A percentile compares a stretch with the other conserved stretches of the same genome.
These are phyloP conservation scores for Mycena indigotica DNA, from an alignment of 768 basidiomycete species.

Conservation along the genomic window DNA sequence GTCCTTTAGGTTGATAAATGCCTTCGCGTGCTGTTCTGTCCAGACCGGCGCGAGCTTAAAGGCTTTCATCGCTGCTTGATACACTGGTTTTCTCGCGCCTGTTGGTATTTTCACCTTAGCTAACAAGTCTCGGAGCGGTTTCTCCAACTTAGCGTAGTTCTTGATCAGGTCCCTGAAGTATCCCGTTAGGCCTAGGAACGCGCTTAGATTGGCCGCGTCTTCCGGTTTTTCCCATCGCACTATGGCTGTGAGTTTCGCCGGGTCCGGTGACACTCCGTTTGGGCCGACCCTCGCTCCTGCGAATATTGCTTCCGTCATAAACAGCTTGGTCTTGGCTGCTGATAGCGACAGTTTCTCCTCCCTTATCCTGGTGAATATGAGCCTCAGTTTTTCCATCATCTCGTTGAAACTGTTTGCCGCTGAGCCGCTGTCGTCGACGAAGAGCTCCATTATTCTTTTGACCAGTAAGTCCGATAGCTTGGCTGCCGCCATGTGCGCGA, in stretches of 20 bases:
- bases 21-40: conserved; percentile 24
- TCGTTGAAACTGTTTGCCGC: conserved; percentile 34
- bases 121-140: conserved; percentile 5
- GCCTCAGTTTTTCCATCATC: conserved; percentile 25
- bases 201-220: not conserved
- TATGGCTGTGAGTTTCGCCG: conserved; percentile 13
- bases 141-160: not conserved
- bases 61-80: not conserved
- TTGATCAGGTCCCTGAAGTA: conserved; percentile 15
- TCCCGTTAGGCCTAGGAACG: conserved; percentile 12
- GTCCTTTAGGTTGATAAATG: conserved; percentile 32
- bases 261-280: conserved; percentile 29
- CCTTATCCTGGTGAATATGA: conserved; percentile 31
- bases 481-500: conserved; percentile 7
- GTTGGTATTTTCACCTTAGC: not conserved
- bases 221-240: conserved; percentile 10
- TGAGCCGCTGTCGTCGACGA: conserved; percentile 39
- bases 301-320: conserved; percentile 38
- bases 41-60: conserved; percentile 18
- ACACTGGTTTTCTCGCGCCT: not conserved
- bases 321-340: conserved; percentile 35
- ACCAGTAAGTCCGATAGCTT: not conserved
- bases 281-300: conserved; percentile 35
- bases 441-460: conserved; percentile 28
- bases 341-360: conserved; percentile 36